These are phyloP conservation scores for Aspergillus udagawae DNA, from an alignment of 2,329 filamentous ascomycete genomes.

Conservation along the genomic window DNA sequence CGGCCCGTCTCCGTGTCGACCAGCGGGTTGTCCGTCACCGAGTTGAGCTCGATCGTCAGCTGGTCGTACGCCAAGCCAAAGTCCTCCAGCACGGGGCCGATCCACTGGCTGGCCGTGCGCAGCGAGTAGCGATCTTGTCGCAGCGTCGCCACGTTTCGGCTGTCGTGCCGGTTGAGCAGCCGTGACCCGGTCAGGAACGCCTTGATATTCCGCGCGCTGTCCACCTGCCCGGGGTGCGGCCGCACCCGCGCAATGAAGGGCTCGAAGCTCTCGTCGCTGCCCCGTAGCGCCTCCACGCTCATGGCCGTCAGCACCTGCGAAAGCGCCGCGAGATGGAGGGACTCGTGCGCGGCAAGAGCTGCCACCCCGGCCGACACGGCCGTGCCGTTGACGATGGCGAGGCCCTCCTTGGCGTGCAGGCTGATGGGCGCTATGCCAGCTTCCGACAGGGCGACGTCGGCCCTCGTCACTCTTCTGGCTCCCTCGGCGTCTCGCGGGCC, in stretches of 20 bases:
- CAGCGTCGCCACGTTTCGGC: conserved; percentile 31
- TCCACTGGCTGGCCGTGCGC: conserved; percentile 62
- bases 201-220: conserved; percentile 53
- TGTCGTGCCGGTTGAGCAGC: conserved; percentile 31
- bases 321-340: conserved; percentile 51
- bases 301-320: conserved; percentile 59
- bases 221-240: conserved; percentile 58
- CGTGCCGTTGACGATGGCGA: conserved; percentile 51
- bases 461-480: too few species aligned
- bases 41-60: conserved; percentile 59
- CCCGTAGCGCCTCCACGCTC: conserved; percentile 55
- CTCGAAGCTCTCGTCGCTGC: conserved; percentile 53
- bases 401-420: conserved; percentile 43
- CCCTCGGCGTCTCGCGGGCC: too few species aligned
- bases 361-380: conserved; percentile 45
- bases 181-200: conserved; percentile 47
- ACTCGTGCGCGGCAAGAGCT: conserved; percentile 48
- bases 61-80: conserved; percentile 55
- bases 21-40: conserved; percentile 62
- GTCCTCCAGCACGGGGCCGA: conserved; percentile 63
- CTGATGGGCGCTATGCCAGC: conserved; percentile 26
- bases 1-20: conserved; percentile 43
- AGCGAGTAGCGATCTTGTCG: conserved; percentile 62
- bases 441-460: conserved; percentile 6
- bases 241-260: conserved; percentile 55